phyloP scores from a whole-genome alignment of 1,139 yeast genomes.

The Saccharomyces pastorianus region DNA sequence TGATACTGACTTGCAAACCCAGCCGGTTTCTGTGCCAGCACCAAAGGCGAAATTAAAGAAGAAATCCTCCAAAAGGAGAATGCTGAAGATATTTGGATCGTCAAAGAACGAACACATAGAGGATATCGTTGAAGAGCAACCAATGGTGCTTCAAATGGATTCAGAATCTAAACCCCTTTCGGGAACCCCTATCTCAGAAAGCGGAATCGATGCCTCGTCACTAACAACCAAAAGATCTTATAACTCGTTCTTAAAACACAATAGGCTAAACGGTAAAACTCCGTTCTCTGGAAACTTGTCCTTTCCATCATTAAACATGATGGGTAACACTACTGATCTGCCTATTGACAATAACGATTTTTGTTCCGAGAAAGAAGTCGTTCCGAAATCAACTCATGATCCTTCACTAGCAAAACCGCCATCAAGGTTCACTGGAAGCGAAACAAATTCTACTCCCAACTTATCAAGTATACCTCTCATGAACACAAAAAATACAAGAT shows the following conservation, averaged over 20 bases:
- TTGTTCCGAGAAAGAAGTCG: slow-evolving; percentile 13
- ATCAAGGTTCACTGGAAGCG: not conserved
- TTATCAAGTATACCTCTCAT: not conserved
- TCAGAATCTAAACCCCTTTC: slow-evolving; percentile 4
- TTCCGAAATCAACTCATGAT: slow-evolving; percentile 19
- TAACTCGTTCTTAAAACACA: slow-evolving; percentile 20
- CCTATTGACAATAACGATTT: not conserved
- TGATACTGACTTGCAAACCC: slow-evolving; percentile 2
- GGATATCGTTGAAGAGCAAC: not conserved
- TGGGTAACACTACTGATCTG: not conserved
- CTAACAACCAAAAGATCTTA: slow-evolving; percentile 19
- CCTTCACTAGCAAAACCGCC: slow-evolving; percentile 13
- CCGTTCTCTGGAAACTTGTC: not conserved
- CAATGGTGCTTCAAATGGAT: not conserved
- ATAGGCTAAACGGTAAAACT: slow-evolving; percentile 7
- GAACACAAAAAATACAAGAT: not conserved
- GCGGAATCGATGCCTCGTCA: not conserved
- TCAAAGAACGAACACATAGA: slow-evolving; percentile 10
- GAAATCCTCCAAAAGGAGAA: slow-evolving; percentile 25
- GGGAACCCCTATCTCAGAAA: slow-evolving; percentile 2
- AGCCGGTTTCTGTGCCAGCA: slow-evolving; percentile 3
- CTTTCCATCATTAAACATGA: not conserved
- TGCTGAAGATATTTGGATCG: slow-evolving; percentile 28
- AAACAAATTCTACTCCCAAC: not conserved
- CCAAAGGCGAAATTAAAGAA: slow-evolving; percentile 10